Base-by-base conservation (phyloP, 2,329 filamentous ascomycete genomes). In the Pyrenochaeta sp. region DNA sequence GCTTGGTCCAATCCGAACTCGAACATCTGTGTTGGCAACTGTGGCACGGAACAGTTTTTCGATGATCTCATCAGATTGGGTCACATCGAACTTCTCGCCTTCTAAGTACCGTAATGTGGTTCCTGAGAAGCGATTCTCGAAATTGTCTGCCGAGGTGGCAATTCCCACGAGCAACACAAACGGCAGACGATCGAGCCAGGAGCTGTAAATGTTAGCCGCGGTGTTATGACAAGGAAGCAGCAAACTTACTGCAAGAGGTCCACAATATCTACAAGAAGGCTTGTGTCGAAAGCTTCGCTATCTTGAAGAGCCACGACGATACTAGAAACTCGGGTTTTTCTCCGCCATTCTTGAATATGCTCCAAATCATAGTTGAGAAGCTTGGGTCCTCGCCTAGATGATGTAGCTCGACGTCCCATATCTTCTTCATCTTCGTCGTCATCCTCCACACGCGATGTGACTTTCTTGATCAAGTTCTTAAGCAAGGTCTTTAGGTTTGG, bases 311-410 rank as follows among this genome's bases (percentile, higher is more conserved):
- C 84, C 35, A 95, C 76, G 37, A 90, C 80, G 7, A 93, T 80
- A 55, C 84, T 83, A 27, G 80, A 71, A 20, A 79, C 79, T 17
- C 71, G 67, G 24, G 80, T 78, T 7, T 77, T 73, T 45, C 76
- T 77, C 10, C 85, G 76, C 67, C 81, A 85, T 18, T 81, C 78
- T 48, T 85, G 74, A 20, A 94, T 71, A 17, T 87, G 83, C 58
- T 89, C 86, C 11, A 94, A 78, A 61, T 94, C 90, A 65, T 93
- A 94, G 58, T 89, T 87, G 2, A 93, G 78, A 46, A 88, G 81
- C 65, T 82, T 85, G 22, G 81, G 81, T 1, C 82, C 83, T 78
- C 86, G 67, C n/a, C 58, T 51, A 26, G 52, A 52, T 18, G 59
- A 59, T 15, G 36, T 46, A 19, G 30, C 32, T 3, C 44, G 27